Base-by-base conservation (phyloP, 306 rosid species). In the Quercus engelmannii region DNA sequence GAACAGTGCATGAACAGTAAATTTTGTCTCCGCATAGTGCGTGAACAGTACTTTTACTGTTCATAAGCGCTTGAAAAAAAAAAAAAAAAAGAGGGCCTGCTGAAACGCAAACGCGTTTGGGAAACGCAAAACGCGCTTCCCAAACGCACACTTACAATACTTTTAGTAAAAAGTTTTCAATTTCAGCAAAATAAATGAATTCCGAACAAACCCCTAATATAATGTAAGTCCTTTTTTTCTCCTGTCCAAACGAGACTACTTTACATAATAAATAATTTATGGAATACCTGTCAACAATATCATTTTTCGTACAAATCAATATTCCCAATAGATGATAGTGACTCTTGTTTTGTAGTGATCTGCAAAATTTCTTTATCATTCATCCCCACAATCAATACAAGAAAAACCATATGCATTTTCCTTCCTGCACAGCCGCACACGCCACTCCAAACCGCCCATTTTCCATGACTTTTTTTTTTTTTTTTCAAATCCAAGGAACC, bases 361-460 rank as follows among this genome's bases (percentile, higher is more conserved):
- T 9, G 8, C 11, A 7, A 26, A 69, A 69, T 9, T n/a, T 20
- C 17, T 38, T 14, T n/a, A 19, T 10, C 25, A 6, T 20, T 23
- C 55, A 8, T 12, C 5, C 61, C 43, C 33, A 26, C 5, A 30
- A 30, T 30, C 20, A 2, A 2, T 21, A 2, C 10, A 26, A 26
- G 20, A 23, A 51, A 72, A 25, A 26, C 25, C 4, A 25, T 31
- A 26, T 19, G 23, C 35, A 28, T 6, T 19, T 20, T 13, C 14
- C 19, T 25, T 25, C 61, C 25, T 6, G 4, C 5, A 10, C 74
- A 35, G 28, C 30, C 5, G 28, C 43, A 11, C n/a, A 23, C 76
- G 17, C 49, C 76, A 54, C 28, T 64, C 76, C 76, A 73, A 54
- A 30, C 64, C 35, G 25, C 46, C 64, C 76, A 73, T 26, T 28